Conservation (phyloP, 768 basidiomycete species). For the Phallus indusiatus region DNA sequence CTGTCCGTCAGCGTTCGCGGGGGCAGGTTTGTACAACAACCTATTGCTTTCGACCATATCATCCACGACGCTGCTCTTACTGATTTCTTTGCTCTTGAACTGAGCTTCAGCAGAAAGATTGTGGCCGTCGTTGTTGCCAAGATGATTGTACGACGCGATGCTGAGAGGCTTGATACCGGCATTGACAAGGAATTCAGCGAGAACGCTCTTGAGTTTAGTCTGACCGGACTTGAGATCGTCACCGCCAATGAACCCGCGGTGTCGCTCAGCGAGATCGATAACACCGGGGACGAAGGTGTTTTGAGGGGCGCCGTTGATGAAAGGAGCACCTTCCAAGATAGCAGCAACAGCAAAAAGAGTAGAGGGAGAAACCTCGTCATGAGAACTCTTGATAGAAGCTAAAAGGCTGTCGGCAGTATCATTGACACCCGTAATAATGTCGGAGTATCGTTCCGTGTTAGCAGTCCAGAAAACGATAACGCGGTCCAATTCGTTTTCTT, state of each 20-base stretch:
- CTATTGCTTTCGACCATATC: constrained; percentile 95
- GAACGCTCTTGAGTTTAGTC: constrained; percentile 93
- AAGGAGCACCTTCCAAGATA: constrained; percentile 91
- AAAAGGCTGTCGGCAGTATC: constrained; percentile 88
- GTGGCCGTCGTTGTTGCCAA: constrained; percentile 95
- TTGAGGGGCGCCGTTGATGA: constrained; percentile 96
- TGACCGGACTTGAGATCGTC: constrained; percentile 98
- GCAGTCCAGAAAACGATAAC: constrained; percentile 97
- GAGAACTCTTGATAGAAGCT: constrained; percentile 69
- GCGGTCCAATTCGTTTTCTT: constrained; percentile 70
- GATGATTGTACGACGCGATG: constrained; percentile 97
- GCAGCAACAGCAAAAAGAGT: constrained; percentile 93
- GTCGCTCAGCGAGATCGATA: constrained; percentile 83
- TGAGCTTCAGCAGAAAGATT: constrained; percentile 86
- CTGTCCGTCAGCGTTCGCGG: constrained; percentile 26
- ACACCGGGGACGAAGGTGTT: constrained; percentile 98
- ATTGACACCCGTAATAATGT: constrained; percentile 89
- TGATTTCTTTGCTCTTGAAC: constrained; percentile 98
- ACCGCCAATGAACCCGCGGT: constrained; percentile 89
- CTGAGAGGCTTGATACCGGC: constrained; percentile 97
- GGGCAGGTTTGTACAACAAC: constrained; percentile 79
- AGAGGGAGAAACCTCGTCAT: constrained; percentile 92
- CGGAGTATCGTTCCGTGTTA: constrained; percentile 97
- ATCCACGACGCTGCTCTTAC: constrained; percentile 93
- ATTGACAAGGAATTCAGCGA: constrained; percentile 98